Conservation (phyloP, 768 basidiomycete species). For the Ramaria rubella region DNA sequence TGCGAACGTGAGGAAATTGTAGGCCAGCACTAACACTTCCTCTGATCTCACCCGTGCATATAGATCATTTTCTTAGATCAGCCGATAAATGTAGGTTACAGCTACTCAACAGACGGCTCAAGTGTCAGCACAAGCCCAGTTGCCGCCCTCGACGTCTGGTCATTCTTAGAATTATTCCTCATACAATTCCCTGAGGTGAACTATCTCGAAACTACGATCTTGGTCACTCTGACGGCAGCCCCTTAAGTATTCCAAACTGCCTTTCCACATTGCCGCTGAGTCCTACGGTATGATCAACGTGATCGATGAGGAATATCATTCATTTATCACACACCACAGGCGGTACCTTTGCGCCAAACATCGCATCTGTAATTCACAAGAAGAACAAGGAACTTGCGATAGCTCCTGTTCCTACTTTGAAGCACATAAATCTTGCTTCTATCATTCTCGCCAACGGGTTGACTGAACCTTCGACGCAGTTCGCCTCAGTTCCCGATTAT, state of each 20-base stretch:
- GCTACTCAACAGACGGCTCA: constrained; percentile 71
- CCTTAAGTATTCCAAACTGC: constrained; percentile 44
- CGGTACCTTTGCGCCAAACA: constrained; percentile 81
- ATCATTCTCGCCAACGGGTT: constrained; percentile 85
- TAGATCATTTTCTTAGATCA: constrained; percentile 59
- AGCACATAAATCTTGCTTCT: constrained; percentile 74
- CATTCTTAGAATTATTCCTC: constrained; percentile 77
- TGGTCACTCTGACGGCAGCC: background rate
- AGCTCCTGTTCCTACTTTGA: constrained; percentile 40
- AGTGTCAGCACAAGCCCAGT: constrained; percentile 74
- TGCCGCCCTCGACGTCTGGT: constrained; percentile 86
- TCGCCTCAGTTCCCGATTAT: constrained; percentile 72
- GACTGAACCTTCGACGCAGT: constrained; percentile 78
- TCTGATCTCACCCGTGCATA: background rate
- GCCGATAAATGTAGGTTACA: constrained; percentile 87
- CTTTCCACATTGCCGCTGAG: constrained; percentile 79
- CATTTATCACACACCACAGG: constrained; percentile 20
- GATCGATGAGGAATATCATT: background rate
- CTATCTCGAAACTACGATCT: background rate
- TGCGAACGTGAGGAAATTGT: constrained; percentile 43
- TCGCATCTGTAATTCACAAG: constrained; percentile 75
- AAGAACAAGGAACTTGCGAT: constrained; percentile 58
- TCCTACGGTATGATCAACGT: constrained; percentile 43
- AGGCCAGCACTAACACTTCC: constrained; percentile 16
- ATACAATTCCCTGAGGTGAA: constrained; percentile 52